Conservation (phyloP, 2,329 filamentous ascomycete genomes). For the Aspergillus viridinutans region DNA sequence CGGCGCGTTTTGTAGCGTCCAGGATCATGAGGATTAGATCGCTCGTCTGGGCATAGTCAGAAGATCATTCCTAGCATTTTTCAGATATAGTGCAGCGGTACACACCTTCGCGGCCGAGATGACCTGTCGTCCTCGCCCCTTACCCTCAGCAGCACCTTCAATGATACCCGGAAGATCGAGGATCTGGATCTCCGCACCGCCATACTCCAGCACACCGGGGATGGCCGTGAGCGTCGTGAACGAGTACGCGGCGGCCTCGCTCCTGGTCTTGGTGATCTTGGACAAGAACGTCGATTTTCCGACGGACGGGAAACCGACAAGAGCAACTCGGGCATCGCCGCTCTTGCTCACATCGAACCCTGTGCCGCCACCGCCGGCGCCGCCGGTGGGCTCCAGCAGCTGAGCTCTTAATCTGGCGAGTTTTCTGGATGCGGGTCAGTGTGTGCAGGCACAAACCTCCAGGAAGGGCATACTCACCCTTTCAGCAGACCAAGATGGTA, state of each 20-base stretch:
- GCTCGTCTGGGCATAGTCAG: constrained; percentile 59
- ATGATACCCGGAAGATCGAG: constrained; percentile 98
- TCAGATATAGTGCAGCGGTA: not conserved
- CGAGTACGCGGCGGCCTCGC: constrained; percentile 90
- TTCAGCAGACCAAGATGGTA: constrained; percentile 97
- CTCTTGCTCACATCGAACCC: constrained; percentile 93
- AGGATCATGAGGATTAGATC: constrained; percentile 96
- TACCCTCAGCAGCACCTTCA: constrained; percentile 91
- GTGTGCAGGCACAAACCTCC: not conserved
- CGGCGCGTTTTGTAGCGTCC: constrained; percentile 92
- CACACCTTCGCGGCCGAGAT: constrained; percentile 85
- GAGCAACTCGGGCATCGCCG: constrained; percentile 90
- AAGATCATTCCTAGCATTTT: not conserved
- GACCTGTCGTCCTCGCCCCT: constrained; percentile 90
- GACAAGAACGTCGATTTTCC: constrained; percentile 99
- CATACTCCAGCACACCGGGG: constrained; percentile 94
- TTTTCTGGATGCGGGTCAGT: constrained; percentile 60
- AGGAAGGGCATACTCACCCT: constrained; percentile 56
- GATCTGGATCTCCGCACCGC: constrained; percentile 95
- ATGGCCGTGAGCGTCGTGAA: constrained; percentile 98
- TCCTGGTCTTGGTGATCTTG: constrained; percentile 97
- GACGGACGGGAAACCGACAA: constrained; percentile 98
- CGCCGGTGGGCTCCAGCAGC: constrained; percentile 81
- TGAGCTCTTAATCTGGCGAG: constrained; percentile 92
- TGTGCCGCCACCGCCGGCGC: constrained; percentile 71